Conservation (phyloP, 192 early-diverging fungal genomes). For the Lobosporangium transversale region DNA sequence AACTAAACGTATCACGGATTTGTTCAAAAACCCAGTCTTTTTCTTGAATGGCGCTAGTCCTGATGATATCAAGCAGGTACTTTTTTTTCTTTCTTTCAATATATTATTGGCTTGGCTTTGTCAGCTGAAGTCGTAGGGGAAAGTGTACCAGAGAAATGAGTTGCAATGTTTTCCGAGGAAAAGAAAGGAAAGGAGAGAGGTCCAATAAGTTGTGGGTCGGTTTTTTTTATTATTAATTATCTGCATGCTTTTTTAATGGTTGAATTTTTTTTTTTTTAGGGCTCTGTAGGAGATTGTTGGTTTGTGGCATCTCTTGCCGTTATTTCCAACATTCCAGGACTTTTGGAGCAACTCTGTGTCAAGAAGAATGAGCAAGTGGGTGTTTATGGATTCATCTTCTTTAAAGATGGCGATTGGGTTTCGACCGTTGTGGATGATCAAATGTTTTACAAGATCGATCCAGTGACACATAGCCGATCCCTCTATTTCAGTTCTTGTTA, state of each 20-base stretch:
- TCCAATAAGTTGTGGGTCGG: too few species aligned
- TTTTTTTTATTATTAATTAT: not conserved
- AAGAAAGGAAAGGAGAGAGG: too few species aligned
- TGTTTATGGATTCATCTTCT: conserved; percentile 69
- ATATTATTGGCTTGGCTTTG: too few species aligned
- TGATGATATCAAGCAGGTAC: conserved; percentile 52
- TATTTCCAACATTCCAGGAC: conserved; percentile 54
- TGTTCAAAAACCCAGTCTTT: conserved; percentile 62
- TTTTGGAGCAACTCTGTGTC: conserved; percentile 60
- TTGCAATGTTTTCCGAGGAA: too few species aligned
- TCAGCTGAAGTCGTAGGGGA: too few species aligned
- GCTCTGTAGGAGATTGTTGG: conserved; percentile 54
- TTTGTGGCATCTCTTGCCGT: conserved; percentile 59
- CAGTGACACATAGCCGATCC: not conserved
- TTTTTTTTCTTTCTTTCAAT: not conserved
- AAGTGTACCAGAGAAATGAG: too few species aligned
- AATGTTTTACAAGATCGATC: conserved; percentile 48
- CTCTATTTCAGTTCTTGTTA: conserved; percentile 52
- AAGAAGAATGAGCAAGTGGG: conserved; percentile 64
- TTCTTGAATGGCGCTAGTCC: conserved; percentile 56
- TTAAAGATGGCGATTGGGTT: conserved; percentile 67
- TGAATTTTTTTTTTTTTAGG: conserved; percentile 9
- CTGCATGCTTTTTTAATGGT: not conserved
- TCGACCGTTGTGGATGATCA: conserved; percentile 66
- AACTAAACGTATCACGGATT: conserved; percentile 42